Evolutionary conservation across 1,139 yeast species (phyloP).

Genomic region (Pichia sp.): DNA sequence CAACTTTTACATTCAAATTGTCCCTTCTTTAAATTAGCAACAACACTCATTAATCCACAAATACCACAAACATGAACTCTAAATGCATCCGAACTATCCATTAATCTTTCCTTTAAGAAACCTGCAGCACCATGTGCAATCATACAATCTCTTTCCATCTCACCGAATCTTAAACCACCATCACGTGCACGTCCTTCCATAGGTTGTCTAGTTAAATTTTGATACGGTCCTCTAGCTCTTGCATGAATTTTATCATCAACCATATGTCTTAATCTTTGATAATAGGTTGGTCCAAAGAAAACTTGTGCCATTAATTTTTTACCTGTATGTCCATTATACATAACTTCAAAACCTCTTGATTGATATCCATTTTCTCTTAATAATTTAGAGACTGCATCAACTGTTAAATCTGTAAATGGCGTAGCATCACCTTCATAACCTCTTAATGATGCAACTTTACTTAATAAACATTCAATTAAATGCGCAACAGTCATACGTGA

Average conservation of each 20-base stretch:
- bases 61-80: constrained; percentile 97
- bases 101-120: constrained; percentile 90
- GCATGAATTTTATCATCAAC: constrained; percentile 99
- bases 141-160: constrained; percentile 99
- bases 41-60: constrained; percentile 96
- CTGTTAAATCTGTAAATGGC: constrained; percentile 96
- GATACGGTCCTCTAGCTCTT: constrained; percentile 99
- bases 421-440: constrained; percentile 99
- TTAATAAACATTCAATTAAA: constrained; percentile 93
- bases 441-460: constrained; percentile 89
- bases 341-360: constrained; percentile 96
- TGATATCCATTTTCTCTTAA: constrained; percentile 95
- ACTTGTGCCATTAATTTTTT: constrained; percentile 96
- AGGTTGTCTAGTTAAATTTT: constrained; percentile 96
- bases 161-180: constrained; percentile 99
- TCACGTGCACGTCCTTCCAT: constrained; percentile 99
- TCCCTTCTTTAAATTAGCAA: constrained; percentile 93
- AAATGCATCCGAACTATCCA: constrained; percentile 99
- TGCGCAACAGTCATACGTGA: constrained; percentile 99
- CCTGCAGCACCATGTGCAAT: constrained; percentile 99
- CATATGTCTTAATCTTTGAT: constrained; percentile 98
- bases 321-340: constrained; percentile 99
- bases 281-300: constrained; percentile 97
- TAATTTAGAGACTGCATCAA: constrained; percentile 88
- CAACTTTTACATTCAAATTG: constrained; percentile 98